These are phyloP conservation scores for Lactifluus pinguis DNA, from an alignment of 768 basidiomycete species.

Conservation along the genomic window DNA sequence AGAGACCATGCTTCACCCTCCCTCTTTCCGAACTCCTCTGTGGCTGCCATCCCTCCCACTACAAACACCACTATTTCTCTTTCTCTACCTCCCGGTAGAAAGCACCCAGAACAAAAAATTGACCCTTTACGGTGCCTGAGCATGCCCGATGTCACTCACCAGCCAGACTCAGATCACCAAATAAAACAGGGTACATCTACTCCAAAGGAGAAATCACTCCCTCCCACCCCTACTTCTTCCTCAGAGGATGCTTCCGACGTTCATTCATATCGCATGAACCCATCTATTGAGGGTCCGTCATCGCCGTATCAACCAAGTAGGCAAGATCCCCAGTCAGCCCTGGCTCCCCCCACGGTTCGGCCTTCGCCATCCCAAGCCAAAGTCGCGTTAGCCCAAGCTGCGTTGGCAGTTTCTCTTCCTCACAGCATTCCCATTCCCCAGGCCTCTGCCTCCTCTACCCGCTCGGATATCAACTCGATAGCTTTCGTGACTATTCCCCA, in stretches of 20 bases:
- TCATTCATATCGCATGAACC: background rate
- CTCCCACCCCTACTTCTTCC: conserved; percentile 26
- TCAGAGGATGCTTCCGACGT: conserved; percentile 9
- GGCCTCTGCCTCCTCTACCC: conserved; percentile 31
- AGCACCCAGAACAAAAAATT: conserved; percentile 33
- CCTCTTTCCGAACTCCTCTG: conserved; percentile 1
- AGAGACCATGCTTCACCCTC: conserved; percentile 5
- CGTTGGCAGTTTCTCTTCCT: conserved; percentile 50
- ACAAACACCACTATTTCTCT: conserved; percentile 48
- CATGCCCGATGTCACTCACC: conserved; percentile 21
- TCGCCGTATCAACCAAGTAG: background rate
- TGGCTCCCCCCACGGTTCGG: background rate
- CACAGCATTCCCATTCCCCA: conserved; percentile 44
- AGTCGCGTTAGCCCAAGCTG: conserved; percentile 44
- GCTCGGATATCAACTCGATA: conserved; percentile 41
- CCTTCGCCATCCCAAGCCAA: conserved; percentile 25
- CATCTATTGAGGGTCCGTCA: background rate
- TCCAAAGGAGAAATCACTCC: conserved; percentile 25
- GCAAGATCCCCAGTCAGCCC: background rate
- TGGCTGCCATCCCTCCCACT: conserved; percentile 18
- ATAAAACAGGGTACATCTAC: background rate
- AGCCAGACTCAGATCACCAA: conserved; percentile 18
- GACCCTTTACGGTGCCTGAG: conserved; percentile 24
- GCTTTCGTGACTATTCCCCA: conserved; percentile 31
- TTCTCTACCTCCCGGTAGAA: conserved; percentile 57